phyloP scores from a whole-genome alignment of 371 early-diverging fungal species.

The Saksenaea vasiformis region DNA sequence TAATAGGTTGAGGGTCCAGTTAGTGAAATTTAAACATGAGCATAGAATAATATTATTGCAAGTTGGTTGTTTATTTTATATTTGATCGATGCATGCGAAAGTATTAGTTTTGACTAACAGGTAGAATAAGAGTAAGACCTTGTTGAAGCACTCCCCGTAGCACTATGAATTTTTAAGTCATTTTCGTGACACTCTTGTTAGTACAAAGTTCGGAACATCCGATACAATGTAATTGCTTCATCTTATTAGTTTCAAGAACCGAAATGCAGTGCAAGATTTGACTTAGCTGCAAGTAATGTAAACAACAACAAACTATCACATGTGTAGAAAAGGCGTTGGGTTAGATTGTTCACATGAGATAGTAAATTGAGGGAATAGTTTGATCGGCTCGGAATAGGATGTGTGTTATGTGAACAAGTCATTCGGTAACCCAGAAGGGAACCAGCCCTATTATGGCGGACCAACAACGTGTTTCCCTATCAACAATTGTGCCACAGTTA shows the following conservation, averaged over 20 bases:
- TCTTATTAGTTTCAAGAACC: neutral
- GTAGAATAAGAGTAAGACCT: neutral
- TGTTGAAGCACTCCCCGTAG: neutral
- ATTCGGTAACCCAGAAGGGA: neutral
- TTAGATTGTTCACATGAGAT: neutral
- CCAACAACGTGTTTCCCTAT: neutral
- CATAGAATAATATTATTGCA: neutral
- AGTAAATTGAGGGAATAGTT: neutral
- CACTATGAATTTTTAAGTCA: neutral
- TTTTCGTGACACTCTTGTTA: neutral
- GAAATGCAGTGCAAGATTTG: neutral
- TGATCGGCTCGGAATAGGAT: constrained; percentile 4
- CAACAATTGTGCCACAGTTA: neutral
- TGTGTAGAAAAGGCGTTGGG: neutral
- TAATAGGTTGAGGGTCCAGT: neutral
- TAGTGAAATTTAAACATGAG: neutral
- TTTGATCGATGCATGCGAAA: no score
- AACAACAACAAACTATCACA: neutral
- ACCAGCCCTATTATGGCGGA: neutral
- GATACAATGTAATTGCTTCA: constrained; percentile 1
- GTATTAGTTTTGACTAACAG: neutral
- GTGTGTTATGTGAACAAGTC: neutral
- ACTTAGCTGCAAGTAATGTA: neutral
- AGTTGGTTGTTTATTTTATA: no score
- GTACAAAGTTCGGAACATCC: neutral